phyloP scores from a whole-genome alignment of 1,139 yeast genomes.

The Lodderomyces beijingensis region DNA sequence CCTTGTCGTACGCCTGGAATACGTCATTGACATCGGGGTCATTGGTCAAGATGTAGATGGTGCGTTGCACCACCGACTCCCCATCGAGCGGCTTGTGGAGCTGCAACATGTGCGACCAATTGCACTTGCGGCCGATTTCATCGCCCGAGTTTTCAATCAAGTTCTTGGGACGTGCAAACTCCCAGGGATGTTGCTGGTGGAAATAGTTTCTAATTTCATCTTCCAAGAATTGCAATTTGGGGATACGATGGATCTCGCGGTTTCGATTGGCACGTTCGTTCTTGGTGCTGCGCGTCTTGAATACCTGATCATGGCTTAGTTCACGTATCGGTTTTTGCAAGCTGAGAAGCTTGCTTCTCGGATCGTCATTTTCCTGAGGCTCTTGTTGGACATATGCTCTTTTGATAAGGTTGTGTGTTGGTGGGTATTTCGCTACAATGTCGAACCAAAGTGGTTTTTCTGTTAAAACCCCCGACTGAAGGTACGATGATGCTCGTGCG shows the following conservation, averaged over 20 bases:
- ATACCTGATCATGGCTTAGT: slow-evolving; percentile 19
- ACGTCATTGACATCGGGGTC: slow-evolving; percentile 18
- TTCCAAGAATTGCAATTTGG: slow-evolving; percentile 67
- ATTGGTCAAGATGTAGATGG: slow-evolving; percentile 60
- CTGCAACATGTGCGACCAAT: slow-evolving; percentile 82
- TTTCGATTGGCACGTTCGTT: slow-evolving; percentile 26
- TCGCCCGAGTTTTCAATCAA: slow-evolving; percentile 74
- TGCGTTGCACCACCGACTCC: slow-evolving; percentile 89
- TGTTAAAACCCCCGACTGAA: slow-evolving; percentile 59
- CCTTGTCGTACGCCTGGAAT: slow-evolving; percentile 73
- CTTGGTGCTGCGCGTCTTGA: slow-evolving; percentile 44
- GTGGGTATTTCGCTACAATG: slow-evolving; percentile 78
- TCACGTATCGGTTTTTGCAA: slow-evolving; percentile 1
- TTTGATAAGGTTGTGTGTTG: slow-evolving; percentile 58
- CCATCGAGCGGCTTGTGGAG: slow-evolving; percentile 76
- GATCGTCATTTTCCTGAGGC: slow-evolving; percentile 18
- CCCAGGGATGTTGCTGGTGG: slow-evolving; percentile 97
- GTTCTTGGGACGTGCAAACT: slow-evolving; percentile 86
- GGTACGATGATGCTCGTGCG: slow-evolving; percentile 69
- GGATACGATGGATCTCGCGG: slow-evolving; percentile 45
- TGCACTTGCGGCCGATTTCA: slow-evolving; percentile 38
- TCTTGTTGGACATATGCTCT: slow-evolving; percentile 29
- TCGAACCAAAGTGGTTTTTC: slow-evolving; percentile 84
- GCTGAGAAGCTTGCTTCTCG: slow-evolving; percentile 9
- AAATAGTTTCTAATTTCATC: slow-evolving; percentile 79